These are phyloP conservation scores for Xylaria multiplex DNA, from an alignment of 2,329 filamentous ascomycete genomes.

Conservation along the genomic window DNA sequence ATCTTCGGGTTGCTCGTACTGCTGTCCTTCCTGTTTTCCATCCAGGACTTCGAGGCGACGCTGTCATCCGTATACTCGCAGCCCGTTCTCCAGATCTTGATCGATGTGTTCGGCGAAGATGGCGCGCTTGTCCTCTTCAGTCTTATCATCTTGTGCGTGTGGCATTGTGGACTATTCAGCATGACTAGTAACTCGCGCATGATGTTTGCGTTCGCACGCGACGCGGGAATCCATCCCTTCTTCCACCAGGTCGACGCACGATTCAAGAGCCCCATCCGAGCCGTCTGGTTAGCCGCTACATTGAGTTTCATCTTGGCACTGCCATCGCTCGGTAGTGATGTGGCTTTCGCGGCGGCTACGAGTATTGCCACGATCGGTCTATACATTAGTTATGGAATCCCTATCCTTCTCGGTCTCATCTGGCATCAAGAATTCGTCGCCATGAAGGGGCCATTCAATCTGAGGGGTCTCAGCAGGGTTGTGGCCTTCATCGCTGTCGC, in stretches of 20 bases:
- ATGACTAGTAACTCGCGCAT: conserved; percentile 67
- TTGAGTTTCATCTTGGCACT: conserved; percentile 65
- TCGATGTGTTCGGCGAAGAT: conserved; percentile 65
- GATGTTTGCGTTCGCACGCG: conserved; percentile 68
- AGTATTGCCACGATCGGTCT: conserved; percentile 68
- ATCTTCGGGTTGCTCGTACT: conserved; percentile 53
- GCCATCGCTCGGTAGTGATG: conserved; percentile 63
- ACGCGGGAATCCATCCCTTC: conserved; percentile 64
- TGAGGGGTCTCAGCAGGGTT: conserved; percentile 56
- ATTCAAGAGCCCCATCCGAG: conserved; percentile 61
- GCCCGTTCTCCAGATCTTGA: conserved; percentile 67
- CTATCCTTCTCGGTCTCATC: conserved; percentile 60
- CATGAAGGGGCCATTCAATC: conserved; percentile 66
- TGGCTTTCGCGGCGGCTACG: conserved; percentile 67
- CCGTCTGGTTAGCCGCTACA: conserved; percentile 65
- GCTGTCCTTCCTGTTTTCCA: conserved; percentile 65
- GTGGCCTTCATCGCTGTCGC: conserved; percentile 59
- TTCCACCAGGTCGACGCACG: conserved; percentile 63
- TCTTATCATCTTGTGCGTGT: conserved; percentile 67
- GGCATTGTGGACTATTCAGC: conserved; percentile 69
- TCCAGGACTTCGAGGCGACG: conserved; percentile 64
- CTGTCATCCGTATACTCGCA: conserved; percentile 59
- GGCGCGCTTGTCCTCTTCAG: conserved; percentile 66
- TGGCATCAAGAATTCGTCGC: conserved; percentile 60
- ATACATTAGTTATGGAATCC: conserved; percentile 67